Evolutionary conservation across 306 rosid species (phyloP).

Genomic region (Prunus kanzakura): DNA sequence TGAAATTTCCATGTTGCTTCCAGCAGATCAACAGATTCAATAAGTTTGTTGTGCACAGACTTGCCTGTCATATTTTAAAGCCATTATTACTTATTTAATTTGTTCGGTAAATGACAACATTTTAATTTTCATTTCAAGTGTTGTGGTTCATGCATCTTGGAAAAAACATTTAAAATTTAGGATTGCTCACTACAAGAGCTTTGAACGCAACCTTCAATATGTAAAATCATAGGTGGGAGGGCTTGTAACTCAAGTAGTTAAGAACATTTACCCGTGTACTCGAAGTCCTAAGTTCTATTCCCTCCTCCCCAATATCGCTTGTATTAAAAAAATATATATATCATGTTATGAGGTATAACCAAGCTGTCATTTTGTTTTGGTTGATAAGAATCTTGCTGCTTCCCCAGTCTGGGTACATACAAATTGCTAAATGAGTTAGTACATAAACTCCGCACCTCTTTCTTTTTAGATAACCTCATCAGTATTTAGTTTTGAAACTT

Average conservation of each 20-base stretch:
- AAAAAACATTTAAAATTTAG: neutral
- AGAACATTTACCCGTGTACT: no score
- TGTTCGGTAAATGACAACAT: neutral
- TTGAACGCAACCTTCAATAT: neutral
- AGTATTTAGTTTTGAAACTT: conserved; percentile 18
- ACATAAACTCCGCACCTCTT: neutral
- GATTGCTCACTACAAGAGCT: neutral
- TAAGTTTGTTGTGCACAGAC: neutral
- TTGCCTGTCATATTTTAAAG: neutral
- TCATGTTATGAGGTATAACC: neutral
- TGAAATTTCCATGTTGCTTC: conserved; percentile 8
- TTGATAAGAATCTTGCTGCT: neutral
- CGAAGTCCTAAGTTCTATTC: no score
- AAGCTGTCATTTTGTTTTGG: neutral
- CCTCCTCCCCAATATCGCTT: no score
- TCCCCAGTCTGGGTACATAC: neutral
- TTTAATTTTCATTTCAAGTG: neutral
- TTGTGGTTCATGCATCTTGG: neutral
- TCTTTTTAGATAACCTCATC: conserved; percentile 25
- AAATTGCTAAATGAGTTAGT: neutral
- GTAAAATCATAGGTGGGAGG: neutral
- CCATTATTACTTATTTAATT: neutral
- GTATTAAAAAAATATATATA: no score
- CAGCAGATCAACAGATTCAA: neutral
- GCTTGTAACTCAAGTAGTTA: no score